Evolutionary conservation across 768 basidiomycete genomes (phyloP).

Genomic region (Russula dissimulans): DNA sequence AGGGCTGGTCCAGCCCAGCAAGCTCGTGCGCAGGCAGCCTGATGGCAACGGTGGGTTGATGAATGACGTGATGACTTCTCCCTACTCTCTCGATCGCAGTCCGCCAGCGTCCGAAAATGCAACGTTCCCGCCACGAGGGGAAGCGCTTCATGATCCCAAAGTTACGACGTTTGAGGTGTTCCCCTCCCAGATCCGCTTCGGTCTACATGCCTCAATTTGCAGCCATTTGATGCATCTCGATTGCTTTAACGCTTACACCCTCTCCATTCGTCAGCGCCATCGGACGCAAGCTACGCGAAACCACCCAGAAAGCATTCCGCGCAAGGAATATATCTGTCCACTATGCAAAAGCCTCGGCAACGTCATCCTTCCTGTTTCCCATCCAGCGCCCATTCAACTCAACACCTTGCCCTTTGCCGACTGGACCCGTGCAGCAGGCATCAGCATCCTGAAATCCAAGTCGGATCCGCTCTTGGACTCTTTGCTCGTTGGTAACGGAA

Average conservation of each 20-base stretch:
- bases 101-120: slow-evolving; percentile 27
- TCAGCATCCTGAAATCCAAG: slow-evolving; percentile 78
- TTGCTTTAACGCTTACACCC: slow-evolving; percentile 86
- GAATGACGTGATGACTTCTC: slow-evolving; percentile 61
- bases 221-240: slow-evolving; percentile 96
- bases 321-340: slow-evolving; percentile 94
- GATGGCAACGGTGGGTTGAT: slow-evolving; percentile 52
- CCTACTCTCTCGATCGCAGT: slow-evolving; percentile 56
- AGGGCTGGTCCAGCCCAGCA: slow-evolving; percentile 81
- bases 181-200: slow-evolving; percentile 67
- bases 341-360: slow-evolving; percentile 96
- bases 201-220: slow-evolving; percentile 80
- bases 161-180: slow-evolving; percentile 62
- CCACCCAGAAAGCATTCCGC: slow-evolving; percentile 89
- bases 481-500: slow-evolving; percentile 68
- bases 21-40: slow-evolving; percentile 69
- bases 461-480: slow-evolving; percentile 65
- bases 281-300: slow-evolving; percentile 82
- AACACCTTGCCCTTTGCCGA: slow-evolving; percentile 66
- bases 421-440: slow-evolving; percentile 85
- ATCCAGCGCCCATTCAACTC: slow-evolving; percentile 38
- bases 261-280: slow-evolving; percentile 81
- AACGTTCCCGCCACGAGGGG: slow-evolving; percentile 43
- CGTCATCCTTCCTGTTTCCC: slow-evolving; percentile 76
- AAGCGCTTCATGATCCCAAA: slow-evolving; percentile 41